Percentiles rank a stretch among this genome's conserved stretches.
These are phyloP conservation scores for Eucalyptus sp. DNA, from an alignment of 345 rosid genomes.

Conservation along the genomic window DNA sequence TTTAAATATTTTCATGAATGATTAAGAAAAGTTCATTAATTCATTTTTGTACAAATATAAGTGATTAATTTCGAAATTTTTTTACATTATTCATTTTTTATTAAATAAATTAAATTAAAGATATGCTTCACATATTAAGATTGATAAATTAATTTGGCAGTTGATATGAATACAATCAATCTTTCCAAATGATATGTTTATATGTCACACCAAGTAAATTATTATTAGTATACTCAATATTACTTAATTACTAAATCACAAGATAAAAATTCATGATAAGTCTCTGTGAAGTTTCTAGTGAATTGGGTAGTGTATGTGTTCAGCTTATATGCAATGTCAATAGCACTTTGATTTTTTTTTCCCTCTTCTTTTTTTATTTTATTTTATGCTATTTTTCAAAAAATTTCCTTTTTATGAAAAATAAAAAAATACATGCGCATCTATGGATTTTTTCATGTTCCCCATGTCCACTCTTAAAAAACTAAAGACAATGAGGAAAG, in stretches of 20 bases:
- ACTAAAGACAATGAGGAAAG: neutral
- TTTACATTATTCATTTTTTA: neutral
- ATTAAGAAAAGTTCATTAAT: rapidly evolving
- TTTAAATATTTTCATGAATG: neutral
- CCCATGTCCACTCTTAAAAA: rapidly evolving
- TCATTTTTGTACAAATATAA: too few relatives aligned
- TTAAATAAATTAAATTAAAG: rapidly evolving
- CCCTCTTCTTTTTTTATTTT: neutral
- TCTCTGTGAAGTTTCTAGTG: neutral
- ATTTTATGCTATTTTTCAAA: neutral
- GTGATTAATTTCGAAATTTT: too few relatives aligned
- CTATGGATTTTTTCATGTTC: neutral
- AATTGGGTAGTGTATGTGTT: neutral
- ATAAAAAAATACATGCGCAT: rapidly evolving
- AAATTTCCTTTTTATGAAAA: neutral
- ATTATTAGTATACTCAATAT: neutral
- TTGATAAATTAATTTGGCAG: neutral
- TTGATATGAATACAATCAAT: neutral
- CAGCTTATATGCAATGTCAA: neutral
- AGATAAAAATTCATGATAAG: neutral
- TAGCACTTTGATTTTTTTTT: too few relatives aligned
- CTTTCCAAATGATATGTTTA: neutral
- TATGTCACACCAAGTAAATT: neutral
- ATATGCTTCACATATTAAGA: neutral
- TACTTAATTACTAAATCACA: rapidly evolving